phyloP scores from a whole-genome alignment of 2,329 filamentous ascomycete genomes.

The Trichothecium sympodiale region DNA sequence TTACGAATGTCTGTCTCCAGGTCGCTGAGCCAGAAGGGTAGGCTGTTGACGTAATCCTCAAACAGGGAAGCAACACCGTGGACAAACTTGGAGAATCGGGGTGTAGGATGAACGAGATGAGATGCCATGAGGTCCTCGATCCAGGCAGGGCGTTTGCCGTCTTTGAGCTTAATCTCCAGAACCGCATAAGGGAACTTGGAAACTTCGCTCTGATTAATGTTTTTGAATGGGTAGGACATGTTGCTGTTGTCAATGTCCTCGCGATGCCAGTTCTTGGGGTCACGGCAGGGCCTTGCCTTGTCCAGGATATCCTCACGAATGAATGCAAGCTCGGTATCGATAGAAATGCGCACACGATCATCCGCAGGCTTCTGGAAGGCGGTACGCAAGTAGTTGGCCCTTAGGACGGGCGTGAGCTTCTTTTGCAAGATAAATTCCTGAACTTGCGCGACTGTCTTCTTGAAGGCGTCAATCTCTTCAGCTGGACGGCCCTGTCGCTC shows the following conservation, averaged over 20 bases:
- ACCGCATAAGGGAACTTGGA: conserved; percentile 83
- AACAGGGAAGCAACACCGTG: conserved; percentile 88
- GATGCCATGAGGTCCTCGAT: conserved; percentile 84
- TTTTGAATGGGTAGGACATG: conserved; percentile 79
- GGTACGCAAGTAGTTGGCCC: conserved; percentile 87
- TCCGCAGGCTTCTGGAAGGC: conserved; percentile 95
- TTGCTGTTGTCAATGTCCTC: conserved; percentile 73
- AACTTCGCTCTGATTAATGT: conserved; percentile 84
- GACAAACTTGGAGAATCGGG: conserved; percentile 92
- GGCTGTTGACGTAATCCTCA: conserved; percentile 89
- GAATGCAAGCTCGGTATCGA: conserved; percentile 86
- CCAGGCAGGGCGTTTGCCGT: conserved; percentile 68
- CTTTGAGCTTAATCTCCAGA: conserved; percentile 81
- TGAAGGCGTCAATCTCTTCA: conserved; percentile 57
- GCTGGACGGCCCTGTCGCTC: conserved; percentile 60
- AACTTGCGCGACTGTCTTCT: conserved; percentile 62
- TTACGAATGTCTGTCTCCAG: conserved; percentile 89
- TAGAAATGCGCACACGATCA: conserved; percentile 78
- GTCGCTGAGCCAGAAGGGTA: conserved; percentile 92
- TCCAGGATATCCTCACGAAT: conserved; percentile 75
- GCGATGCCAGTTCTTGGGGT: conserved; percentile 83
- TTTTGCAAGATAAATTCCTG: conserved; percentile 70
- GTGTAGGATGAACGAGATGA: conserved; percentile 80
- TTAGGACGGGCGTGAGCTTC: conserved; percentile 70
- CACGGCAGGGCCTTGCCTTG: conserved; percentile 71